Evolutionary conservation across 192 early-diverging fungal genomes (phyloP), one percentile per base, ranked within the genome.

Genomic region (Glomus cerebriforme): DNA sequence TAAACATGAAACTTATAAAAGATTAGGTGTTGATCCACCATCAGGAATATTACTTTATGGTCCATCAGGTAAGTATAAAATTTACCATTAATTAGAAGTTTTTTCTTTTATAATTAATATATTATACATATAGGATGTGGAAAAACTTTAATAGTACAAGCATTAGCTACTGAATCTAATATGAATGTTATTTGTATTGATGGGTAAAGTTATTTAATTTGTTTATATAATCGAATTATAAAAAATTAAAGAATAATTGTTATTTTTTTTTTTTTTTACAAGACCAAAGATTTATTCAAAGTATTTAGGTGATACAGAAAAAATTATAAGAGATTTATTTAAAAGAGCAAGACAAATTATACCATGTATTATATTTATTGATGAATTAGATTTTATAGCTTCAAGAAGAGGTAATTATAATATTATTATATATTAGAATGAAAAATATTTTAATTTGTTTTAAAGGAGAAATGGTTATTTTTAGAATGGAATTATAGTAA

Each of bases 231-330:
- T 92, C 94, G 7, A 79, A 95, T 54, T 92, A 92, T 0, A 84
- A 91, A 8, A 39, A 9, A 39, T n/a, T 88, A 90, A 71, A 91
- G 91, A 32, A 84, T 82, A 26, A 90, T 95, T 85, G 17, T n/a
- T n/a, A 54, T 98, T 95, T 76, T 95, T 93, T 64, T 95, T 96
- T 47, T 87, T 86, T 15, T 88, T 97, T 27, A 93, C 93, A 71
- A 92, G 90, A n/a, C 90, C 92, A 29, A 92, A 97, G 71, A 87
- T 99, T n/a, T 96, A 93, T 81, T 97, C 96, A 73, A 97, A 96
- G 85, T 99, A 98, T 73, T 84, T 98, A 0, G 97, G 97, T 15
- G 96, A 98, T 64, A 96, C 96, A 0, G 98, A 99, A 83, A 88
- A 85, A 0, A 87, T 81, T 12, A 82, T 99, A 26, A 87, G 98